Evolutionary conservation across 768 basidiomycete species (phyloP).

Genomic region (Mycena maculata): DNA sequence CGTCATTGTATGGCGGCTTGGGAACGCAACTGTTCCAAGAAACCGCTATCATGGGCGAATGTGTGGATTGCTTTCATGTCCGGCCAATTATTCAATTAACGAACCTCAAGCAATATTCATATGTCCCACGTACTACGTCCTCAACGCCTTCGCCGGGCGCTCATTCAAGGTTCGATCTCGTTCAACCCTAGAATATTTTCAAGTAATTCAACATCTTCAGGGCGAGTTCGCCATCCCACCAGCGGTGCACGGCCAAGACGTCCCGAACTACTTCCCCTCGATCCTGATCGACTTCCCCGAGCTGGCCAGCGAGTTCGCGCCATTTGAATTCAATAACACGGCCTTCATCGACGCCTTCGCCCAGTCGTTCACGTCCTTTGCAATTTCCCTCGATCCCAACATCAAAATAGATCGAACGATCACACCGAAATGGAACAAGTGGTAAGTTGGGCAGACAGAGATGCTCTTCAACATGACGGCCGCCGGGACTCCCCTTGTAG

Average conservation of each 20-base stretch:
- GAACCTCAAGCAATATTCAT: constrained; percentile 41
- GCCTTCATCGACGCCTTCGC: constrained; percentile 31
- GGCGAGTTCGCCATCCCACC: constrained; percentile 27
- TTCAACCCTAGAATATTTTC: neutral
- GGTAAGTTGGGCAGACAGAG: neutral
- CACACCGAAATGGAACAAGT: constrained; percentile 20
- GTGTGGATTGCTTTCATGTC: constrained; percentile 9
- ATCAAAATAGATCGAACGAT: constrained; percentile 24
- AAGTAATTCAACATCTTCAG: too few species aligned
- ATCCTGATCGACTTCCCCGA: neutral
- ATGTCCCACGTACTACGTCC: constrained; percentile 45
- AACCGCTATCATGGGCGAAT: constrained; percentile 36
- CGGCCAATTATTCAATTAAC: too few species aligned
- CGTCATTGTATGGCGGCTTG: constrained; percentile 20
- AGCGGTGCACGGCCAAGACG: neutral
- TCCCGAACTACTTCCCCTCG: neutral
- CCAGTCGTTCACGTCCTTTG: constrained; percentile 28
- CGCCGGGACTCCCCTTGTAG: neutral
- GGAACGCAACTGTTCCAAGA: constrained; percentile 23
- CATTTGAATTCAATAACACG: constrained; percentile 13
- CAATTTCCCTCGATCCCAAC: constrained; percentile 26
- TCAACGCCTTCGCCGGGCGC: constrained; percentile 37
- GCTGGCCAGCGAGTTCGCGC: too few species aligned
- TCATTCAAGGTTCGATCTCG: constrained; percentile 38
- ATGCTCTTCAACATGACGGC: neutral